Conservation (phyloP, 1,284 basidiomycete genomes). For the Pisolithus thermaeus region DNA sequence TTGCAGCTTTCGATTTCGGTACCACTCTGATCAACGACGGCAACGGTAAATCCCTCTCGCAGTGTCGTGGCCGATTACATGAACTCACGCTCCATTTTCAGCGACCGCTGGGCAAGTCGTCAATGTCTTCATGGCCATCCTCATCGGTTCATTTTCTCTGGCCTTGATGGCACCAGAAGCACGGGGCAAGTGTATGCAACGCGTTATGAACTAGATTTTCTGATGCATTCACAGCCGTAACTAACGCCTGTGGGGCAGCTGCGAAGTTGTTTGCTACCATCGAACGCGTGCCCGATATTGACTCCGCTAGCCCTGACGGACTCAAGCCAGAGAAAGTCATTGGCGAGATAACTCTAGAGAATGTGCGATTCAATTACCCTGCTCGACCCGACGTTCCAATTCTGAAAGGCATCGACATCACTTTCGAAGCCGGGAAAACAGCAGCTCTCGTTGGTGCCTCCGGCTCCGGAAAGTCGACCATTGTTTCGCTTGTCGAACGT, state of each 20-base stretch:
- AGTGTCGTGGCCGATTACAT: neutral
- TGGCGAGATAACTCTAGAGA: slow-evolving; percentile 73
- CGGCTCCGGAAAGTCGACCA: slow-evolving; percentile 84
- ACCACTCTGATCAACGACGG: slow-evolving; percentile 72
- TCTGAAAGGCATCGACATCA: slow-evolving; percentile 66
- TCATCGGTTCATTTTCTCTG: slow-evolving; percentile 88
- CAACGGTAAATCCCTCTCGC: slow-evolving; percentile 35
- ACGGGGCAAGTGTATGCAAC: slow-evolving; percentile 47
- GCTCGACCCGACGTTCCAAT: slow-evolving; percentile 83
- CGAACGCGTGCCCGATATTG: slow-evolving; percentile 81
- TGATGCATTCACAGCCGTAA: slow-evolving; percentile 49
- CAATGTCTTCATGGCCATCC: slow-evolving; percentile 79
- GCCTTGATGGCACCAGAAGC: slow-evolving; percentile 76
- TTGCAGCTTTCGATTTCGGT: slow-evolving; percentile 71
- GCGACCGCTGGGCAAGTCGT: slow-evolving; percentile 69
- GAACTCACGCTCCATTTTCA: slow-evolving; percentile 15
- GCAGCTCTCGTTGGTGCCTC: slow-evolving; percentile 88
- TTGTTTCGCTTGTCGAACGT: slow-evolving; percentile 76
- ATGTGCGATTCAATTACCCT: slow-evolving; percentile 88
- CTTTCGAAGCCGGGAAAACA: slow-evolving; percentile 74
- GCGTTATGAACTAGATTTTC: neutral
- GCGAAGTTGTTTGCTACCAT: slow-evolving; percentile 92
- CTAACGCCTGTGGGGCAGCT: slow-evolving; percentile 81
- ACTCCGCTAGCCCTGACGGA: slow-evolving; percentile 71
- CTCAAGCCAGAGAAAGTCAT: slow-evolving; percentile 65